phyloP scores from a whole-genome alignment of 176 grass and related monocot genomes.

The Eragrostis nindensis region DNA sequence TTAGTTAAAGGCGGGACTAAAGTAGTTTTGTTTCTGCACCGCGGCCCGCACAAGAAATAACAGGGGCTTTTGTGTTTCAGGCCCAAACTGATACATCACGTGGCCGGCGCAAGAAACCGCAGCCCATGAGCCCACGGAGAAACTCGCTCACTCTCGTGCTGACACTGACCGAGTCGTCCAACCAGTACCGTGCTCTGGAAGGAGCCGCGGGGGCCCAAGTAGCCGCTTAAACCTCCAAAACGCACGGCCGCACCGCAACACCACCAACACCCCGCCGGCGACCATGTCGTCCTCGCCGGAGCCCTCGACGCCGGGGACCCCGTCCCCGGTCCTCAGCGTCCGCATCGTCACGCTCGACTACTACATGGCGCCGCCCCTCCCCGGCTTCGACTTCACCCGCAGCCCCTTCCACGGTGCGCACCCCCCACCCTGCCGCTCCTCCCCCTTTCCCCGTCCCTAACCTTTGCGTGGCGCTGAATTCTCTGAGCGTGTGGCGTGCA shows the following conservation, averaged over 20 bases:
- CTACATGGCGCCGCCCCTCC: constrained; percentile 87
- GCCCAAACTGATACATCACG: too few species aligned
- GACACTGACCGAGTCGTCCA: not conserved
- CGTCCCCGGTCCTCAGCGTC: constrained; percentile 65
- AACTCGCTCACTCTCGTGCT: not conserved
- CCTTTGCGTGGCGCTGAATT: not conserved
- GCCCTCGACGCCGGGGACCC: constrained; percentile 44
- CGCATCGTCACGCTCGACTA: constrained; percentile 88
- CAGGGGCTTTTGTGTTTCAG: too few species aligned
- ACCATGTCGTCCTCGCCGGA: constrained; percentile 34
- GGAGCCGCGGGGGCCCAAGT: not conserved
- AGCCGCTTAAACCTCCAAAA: not conserved
- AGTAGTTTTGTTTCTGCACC: too few species aligned
- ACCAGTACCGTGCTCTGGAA: not conserved
- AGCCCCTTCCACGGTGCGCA: constrained; percentile 71
- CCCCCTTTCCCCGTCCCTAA: not conserved
- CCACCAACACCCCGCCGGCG: not conserved
- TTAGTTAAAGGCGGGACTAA: too few species aligned
- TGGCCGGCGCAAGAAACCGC: not conserved
- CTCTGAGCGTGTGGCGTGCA: constrained; percentile 17
- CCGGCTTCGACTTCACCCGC: constrained; percentile 67
- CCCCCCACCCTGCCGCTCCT: too few species aligned
- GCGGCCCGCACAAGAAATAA: too few species aligned
- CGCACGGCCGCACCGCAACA: too few species aligned
- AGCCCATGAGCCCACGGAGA: not conserved